Evolutionary conservation across 129 eudicot species (phyloP).

Genomic region (Calendula officinalis): DNA sequence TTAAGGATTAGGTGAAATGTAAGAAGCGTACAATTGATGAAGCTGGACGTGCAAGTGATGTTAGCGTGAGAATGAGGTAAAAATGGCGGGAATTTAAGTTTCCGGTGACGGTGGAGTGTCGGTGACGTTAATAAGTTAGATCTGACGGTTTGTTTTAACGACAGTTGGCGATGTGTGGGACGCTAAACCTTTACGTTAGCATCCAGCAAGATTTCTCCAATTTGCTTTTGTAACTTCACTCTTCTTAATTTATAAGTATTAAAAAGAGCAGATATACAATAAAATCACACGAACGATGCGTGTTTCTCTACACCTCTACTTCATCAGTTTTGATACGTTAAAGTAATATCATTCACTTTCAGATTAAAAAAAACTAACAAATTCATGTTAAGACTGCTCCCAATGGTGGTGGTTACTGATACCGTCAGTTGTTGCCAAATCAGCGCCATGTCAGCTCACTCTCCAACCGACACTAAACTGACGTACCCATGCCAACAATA

Average conservation of each 20-base stretch:
- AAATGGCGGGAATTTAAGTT: constrained; percentile 17
- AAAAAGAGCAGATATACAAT: no score
- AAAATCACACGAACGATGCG: no score
- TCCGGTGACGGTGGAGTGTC: constrained; percentile 34
- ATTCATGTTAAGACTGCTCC: no score
- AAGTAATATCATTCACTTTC: no score
- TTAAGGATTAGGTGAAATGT: constrained; percentile 5
- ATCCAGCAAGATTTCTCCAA: constrained; percentile 4
- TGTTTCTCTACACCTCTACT: no score
- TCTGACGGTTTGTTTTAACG: constrained; percentile 2
- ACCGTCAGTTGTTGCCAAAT: no score
- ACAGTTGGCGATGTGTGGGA: constrained; percentile 1
- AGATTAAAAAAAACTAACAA: no score
- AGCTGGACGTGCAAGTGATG: constrained; percentile 18
- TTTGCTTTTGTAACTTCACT: constrained; percentile 14
- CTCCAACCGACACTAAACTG: no score
- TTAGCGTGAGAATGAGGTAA: constrained; percentile 7
- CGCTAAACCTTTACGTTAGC: constrained; percentile 20
- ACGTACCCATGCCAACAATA: no score
- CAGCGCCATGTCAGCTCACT: no score
- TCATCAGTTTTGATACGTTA: no score
- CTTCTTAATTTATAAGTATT: neutral
- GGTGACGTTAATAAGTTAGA: constrained; percentile 27
- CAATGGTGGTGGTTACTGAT: no score
- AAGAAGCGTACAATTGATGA: constrained; percentile 7